A percentile compares a stretch with the other conserved stretches of the same genome.
Conservation (phyloP, 1,284 basidiomycete genomes). For the Sporisorium sorghi region DNA sequence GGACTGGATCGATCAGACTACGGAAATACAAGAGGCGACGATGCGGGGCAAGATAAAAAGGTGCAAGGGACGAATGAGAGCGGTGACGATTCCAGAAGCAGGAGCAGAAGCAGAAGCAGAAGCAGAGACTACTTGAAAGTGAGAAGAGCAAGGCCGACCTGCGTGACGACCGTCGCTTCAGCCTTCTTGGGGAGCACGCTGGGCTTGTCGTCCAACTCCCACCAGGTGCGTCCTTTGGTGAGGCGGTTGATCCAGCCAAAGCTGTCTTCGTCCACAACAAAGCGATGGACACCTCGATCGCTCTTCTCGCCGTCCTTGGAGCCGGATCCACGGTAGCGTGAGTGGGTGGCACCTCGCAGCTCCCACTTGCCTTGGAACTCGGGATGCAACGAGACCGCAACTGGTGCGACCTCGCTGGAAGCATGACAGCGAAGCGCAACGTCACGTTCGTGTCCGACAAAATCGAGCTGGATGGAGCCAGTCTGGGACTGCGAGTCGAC, state of each 20-base stretch:
- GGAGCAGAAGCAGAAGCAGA: too few relatives aligned
- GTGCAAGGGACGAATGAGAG: not conserved
- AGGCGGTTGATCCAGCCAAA: slow-evolving; percentile 49
- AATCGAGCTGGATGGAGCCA: slow-evolving; percentile 51
- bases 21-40: slow-evolving; percentile 3
- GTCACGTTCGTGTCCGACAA: slow-evolving; percentile 33
- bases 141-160: slow-evolving; percentile 42
- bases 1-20: not conserved
- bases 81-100: not conserved
- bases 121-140: slow-evolving; percentile 36
- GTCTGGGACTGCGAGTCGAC: slow-evolving; percentile 41
- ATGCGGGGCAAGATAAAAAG: slow-evolving; percentile 14
- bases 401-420: slow-evolving; percentile 33
- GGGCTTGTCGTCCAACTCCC: slow-evolving; percentile 19
- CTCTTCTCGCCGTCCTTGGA: slow-evolving; percentile 22
- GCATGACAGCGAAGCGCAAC: slow-evolving; percentile 50
- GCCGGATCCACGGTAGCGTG: slow-evolving; percentile 37
- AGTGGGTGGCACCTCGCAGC: slow-evolving; percentile 46
- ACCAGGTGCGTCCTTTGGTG: slow-evolving; percentile 37
- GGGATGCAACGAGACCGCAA: slow-evolving; percentile 35
- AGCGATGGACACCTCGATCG: slow-evolving; percentile 26
- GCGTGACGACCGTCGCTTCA: slow-evolving; percentile 24
- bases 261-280: slow-evolving; percentile 43
- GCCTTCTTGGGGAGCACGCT: slow-evolving; percentile 28
- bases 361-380: slow-evolving; percentile 52